Conservation (phyloP, 176 grass and related monocot species). For the Carex cristatella region DNA sequence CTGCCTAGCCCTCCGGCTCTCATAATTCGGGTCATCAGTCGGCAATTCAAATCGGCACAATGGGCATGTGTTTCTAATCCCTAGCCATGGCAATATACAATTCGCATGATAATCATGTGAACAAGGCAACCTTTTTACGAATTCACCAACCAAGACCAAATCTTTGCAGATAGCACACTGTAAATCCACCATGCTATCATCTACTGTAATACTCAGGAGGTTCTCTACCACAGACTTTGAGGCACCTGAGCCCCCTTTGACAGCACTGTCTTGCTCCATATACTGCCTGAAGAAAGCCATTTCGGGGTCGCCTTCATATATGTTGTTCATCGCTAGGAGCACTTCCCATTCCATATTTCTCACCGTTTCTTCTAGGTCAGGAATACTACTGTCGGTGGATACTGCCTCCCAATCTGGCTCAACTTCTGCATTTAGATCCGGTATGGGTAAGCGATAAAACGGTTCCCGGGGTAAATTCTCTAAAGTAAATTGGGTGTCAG, state of each 20-base stretch:
- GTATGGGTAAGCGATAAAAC: constrained; percentile 51
- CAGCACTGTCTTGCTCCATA: constrained; percentile 37
- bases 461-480: background rate
- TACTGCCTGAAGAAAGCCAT: constrained; percentile 63
- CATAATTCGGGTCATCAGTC: constrained; percentile 63
- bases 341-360: constrained; percentile 70
- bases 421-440: constrained; percentile 23
- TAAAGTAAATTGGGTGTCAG: background rate
- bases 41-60: constrained; percentile 78
- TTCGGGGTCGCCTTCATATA: constrained; percentile 40
- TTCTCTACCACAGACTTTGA: constrained; percentile 52
- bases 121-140: constrained; percentile 55
- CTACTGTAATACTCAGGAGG: constrained; percentile 48
- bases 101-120: constrained; percentile 63
- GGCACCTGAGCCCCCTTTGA: constrained; percentile 46
- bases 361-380: constrained; percentile 16
- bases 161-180: constrained; percentile 88
- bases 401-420: constrained; percentile 41
- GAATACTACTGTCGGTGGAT: constrained; percentile 7
- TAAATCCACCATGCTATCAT: constrained; percentile 31
- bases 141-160: constrained; percentile 38
- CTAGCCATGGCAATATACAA: constrained; percentile 77
- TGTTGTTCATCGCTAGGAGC: constrained; percentile 56
- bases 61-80: constrained; percentile 80
- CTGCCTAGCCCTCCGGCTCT: constrained; percentile 41